Evolutionary conservation across 2,329 filamentous ascomycete species (phyloP).

Genomic region (Colletotrichum coccodes): DNA sequence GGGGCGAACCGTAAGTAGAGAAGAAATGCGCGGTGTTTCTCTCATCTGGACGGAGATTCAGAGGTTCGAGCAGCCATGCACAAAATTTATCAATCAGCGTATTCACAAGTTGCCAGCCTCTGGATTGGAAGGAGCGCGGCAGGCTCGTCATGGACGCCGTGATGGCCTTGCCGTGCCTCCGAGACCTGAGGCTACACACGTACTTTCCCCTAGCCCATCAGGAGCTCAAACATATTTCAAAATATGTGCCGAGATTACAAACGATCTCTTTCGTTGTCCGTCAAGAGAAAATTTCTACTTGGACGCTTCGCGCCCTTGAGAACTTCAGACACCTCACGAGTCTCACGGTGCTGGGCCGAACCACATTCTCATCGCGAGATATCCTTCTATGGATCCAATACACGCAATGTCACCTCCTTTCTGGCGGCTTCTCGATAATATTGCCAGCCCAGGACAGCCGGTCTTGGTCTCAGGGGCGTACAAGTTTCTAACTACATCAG

Average conservation of each 20-base stretch:
- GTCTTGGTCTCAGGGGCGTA: background rate
- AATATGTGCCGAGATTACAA: background rate
- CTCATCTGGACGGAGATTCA: background rate
- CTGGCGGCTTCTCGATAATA: conserved; percentile 2
- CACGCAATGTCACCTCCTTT: background rate
- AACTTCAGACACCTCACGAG: conserved; percentile 6
- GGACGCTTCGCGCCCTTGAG: background rate
- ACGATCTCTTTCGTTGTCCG: background rate
- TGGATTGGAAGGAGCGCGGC: background rate
- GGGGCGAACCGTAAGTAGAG: no score
- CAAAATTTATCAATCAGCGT: no score
- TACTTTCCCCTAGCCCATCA: background rate
- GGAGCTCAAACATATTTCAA: background rate
- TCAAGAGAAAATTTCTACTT: background rate
- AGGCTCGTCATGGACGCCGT: conserved; percentile 5
- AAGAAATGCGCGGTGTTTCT: no score
- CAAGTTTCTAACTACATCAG: background rate
- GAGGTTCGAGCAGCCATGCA: background rate
- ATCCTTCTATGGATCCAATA: background rate
- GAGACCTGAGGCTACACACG: conserved; percentile 16
- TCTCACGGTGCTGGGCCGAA: conserved; percentile 1
- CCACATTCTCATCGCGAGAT: background rate
- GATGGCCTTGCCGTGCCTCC: conserved; percentile 13
- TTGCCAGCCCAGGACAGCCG: background rate
- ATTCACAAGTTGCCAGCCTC: background rate